phyloP scores from a whole-genome alignment of 2,329 filamentous ascomycete species.

The Stagonosporopsis rhizophila region DNA sequence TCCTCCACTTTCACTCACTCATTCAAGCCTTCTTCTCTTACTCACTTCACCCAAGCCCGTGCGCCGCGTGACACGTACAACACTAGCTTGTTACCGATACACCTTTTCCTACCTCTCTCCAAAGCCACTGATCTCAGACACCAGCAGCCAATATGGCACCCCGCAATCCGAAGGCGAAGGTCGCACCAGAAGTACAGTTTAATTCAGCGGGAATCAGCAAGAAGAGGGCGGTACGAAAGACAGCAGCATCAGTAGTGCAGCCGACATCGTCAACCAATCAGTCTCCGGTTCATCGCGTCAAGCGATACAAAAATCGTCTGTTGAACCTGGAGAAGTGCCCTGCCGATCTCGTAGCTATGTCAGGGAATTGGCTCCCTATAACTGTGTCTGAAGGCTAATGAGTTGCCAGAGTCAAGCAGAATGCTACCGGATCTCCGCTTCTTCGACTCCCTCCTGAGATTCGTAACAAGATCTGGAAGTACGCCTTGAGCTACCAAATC shows the following conservation, averaged over 20 bases:
- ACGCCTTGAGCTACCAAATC: neutral
- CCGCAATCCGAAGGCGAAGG: too few relatives aligned
- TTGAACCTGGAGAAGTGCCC: conserved; percentile 4
- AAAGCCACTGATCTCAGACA: too few relatives aligned
- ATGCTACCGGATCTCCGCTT: neutral
- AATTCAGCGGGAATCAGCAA: too few relatives aligned
- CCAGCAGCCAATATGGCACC: too few relatives aligned
- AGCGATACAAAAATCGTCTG: neutral
- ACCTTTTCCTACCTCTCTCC: too few relatives aligned
- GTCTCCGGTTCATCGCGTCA: neutral
- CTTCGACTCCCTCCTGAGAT: conserved; percentile 6
- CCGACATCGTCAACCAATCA: neutral
- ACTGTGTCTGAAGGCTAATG: neutral
- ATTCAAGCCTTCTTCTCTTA: too few relatives aligned
- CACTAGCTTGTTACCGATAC: too few relatives aligned
- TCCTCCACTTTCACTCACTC: too few relatives aligned
- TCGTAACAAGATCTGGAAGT: conserved; percentile 2
- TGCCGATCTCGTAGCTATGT: neutral
- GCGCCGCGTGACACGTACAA: too few relatives aligned
- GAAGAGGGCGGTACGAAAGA: neutral
- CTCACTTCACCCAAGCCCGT: too few relatives aligned
- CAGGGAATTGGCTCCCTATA: neutral
- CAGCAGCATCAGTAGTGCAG: neutral
- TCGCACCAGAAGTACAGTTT: too few relatives aligned
- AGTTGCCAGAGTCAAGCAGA: neutral